These are phyloP conservation scores for Hypoxylon sp. DNA, from an alignment of 2,329 filamentous ascomycete genomes.

Conservation along the genomic window DNA sequence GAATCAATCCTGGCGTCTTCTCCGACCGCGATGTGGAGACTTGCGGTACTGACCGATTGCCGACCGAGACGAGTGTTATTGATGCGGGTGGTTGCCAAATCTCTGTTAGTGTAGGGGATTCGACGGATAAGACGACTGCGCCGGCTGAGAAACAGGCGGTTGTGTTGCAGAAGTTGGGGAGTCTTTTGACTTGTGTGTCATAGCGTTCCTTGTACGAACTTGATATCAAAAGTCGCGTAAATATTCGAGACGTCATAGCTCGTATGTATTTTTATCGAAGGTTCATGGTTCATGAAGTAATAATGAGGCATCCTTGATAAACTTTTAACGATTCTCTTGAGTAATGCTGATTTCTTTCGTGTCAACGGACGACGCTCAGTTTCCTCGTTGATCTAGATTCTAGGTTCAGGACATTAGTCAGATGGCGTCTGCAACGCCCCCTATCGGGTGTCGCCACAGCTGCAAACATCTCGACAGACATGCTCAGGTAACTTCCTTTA, in stretches of 20 bases:
- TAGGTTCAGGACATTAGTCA: neutral
- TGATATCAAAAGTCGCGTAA: conserved; percentile 17
- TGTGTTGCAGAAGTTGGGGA: conserved; percentile 66
- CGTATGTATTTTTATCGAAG: neutral
- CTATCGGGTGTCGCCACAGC: neutral
- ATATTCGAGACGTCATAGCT: conserved; percentile 4
- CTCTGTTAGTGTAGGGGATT: conserved; percentile 74
- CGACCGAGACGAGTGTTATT: conserved; percentile 71
- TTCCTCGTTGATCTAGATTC: neutral
- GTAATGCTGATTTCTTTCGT: neutral
- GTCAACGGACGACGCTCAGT: neutral
- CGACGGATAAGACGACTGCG: conserved; percentile 72
- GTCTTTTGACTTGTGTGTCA: conserved; percentile 63
- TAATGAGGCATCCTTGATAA: neutral
- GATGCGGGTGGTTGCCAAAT: conserved; percentile 69
- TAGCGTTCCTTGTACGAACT: neutral
- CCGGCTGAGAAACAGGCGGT: conserved; percentile 64
- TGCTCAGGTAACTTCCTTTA: too few species aligned
- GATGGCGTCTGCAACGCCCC: neutral
- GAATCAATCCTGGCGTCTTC: conserved; percentile 71
- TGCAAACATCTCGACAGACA: too few species aligned
- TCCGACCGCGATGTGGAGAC: conserved; percentile 69
- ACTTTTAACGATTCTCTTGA: neutral
- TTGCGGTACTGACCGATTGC: conserved; percentile 70
- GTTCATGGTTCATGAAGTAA: neutral